Evolutionary conservation across 2,329 filamentous ascomycete genomes (phyloP).

Genomic region (Ophiostoma tasmaniense): DNA sequence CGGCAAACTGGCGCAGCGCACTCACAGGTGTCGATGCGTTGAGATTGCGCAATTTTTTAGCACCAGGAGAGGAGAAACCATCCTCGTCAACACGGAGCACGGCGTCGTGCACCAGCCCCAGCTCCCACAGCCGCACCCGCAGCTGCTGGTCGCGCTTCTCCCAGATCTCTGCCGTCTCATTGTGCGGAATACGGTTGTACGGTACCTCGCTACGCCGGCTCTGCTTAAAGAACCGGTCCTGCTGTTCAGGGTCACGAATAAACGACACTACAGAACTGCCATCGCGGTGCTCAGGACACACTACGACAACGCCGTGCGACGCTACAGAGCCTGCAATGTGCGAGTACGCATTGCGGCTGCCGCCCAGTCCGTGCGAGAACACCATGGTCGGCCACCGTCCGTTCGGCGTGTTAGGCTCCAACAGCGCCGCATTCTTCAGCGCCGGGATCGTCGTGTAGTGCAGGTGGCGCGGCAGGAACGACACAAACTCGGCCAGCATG

Average conservation of each 20-base stretch:
- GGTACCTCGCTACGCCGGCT: conserved; percentile 33
- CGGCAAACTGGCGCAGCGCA: conserved; percentile 50
- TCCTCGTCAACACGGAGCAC: conserved; percentile 57
- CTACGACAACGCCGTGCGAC: conserved; percentile 70
- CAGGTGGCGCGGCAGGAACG: conserved; percentile 61
- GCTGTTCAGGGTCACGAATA: conserved; percentile 52
- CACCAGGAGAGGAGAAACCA: background rate
- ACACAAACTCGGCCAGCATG: conserved; percentile 49
- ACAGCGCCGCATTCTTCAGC: conserved; percentile 59
- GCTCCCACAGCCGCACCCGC: conserved; percentile 68
- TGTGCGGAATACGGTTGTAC: conserved; percentile 52
- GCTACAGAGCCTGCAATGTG: conserved; percentile 70
- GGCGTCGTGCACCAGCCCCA: conserved; percentile 62
- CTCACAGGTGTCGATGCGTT: conserved; percentile 39
- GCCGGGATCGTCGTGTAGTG: conserved; percentile 67
- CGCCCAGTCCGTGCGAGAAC: conserved; percentile 80
- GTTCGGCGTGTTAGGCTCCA: conserved; percentile 38
- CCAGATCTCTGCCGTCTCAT: conserved; percentile 56
- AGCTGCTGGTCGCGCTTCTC: conserved; percentile 62
- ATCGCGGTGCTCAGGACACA: conserved; percentile 77
- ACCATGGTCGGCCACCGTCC: conserved; percentile 70
- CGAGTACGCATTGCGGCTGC: conserved; percentile 77
- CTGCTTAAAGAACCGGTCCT: conserved; percentile 31
- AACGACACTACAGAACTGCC: conserved; percentile 69
- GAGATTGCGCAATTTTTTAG: conserved; percentile 40